Evolutionary conservation across 345 rosid species (phyloP), one percentile per base, ranked within the genome.

Genomic region (Arabidopsis arenosa): DNA sequence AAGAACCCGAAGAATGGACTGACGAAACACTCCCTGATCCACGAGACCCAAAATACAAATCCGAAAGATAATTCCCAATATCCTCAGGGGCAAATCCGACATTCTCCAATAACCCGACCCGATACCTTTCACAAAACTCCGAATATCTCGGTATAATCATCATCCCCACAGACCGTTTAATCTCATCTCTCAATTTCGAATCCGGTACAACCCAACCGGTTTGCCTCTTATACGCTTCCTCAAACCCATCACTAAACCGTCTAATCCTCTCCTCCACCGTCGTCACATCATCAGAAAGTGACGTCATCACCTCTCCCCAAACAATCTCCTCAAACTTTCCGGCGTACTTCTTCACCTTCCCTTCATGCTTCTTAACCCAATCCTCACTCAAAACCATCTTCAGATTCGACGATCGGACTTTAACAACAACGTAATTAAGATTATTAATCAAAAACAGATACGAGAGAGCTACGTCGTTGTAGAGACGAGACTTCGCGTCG

Each of bases 381-480:
- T 81, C 87, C 11, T 83, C 90, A 53, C 93, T 87, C 68, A 89
- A 70, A 8, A 87, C 64, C 63, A 57, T 55, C 75, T 55, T 81
- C 11, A 91, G 79, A 63, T 69, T 82, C 52, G 93, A 86, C 5
- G 74, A 77, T 10, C 85, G 82, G 45, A 83, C 93, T 61, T 89
- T 89, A 5, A 45, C 63, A 33, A 89, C 84, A n/a, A 91, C 71
- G 83, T 91, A 89, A 8, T 83, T 84, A 48, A 91, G 87, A 66
- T 91, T 91, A 64, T 87, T 91, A 3, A 91, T 87, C 1, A 91
- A 49, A 69, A 87, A 91, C 36, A 91, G 77, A 77, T 91, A 87
- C 1, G 96, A 87, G 30, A 83, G 86, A 7, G 89, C 79, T 12
- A 76, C 89, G 59, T 89, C 87, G 54, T 84, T 86, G 85, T 87